A percentile compares a stretch with the other conserved stretches of the same genome.
These are phyloP conservation scores for Trichoderma polysporum DNA, from an alignment of 2,329 filamentous ascomycete genomes.

Conservation along the genomic window DNA sequence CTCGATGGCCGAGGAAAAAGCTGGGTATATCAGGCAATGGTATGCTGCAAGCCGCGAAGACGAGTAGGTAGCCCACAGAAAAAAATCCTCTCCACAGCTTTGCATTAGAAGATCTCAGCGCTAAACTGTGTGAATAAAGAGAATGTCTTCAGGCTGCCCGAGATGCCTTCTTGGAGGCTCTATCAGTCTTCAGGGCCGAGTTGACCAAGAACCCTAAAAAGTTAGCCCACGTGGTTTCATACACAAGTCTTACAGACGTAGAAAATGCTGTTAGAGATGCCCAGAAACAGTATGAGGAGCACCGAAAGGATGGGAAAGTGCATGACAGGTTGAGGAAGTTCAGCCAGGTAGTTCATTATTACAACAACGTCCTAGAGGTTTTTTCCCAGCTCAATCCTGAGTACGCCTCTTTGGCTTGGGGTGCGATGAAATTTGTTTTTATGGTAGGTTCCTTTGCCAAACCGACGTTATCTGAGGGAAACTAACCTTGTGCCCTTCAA, in stretches of 20 bases:
- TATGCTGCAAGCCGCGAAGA: neutral
- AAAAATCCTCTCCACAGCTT: neutral
- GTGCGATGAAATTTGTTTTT: constrained; percentile 11
- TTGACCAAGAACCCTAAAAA: neutral
- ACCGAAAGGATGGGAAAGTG: neutral
- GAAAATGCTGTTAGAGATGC: neutral
- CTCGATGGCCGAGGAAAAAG: neutral
- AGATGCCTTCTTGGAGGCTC: neutral
- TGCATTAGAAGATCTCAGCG: too few relatives aligned
- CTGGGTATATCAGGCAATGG: neutral
- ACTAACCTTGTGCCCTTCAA: neutral
- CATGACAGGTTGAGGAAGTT: neutral
- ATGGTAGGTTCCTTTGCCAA: neutral
- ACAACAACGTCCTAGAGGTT: neutral
- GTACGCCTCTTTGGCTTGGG: constrained; percentile 14
- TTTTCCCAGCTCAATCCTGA: constrained; percentile 13
- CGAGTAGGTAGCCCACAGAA: neutral
- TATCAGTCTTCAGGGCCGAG: neutral
- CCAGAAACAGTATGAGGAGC: neutral
- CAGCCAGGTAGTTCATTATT: neutral
- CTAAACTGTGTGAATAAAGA: neutral
- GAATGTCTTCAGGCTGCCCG: neutral
- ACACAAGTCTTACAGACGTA: neutral
- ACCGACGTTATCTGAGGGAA: neutral
- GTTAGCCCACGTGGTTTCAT: neutral